Evolutionary conservation across 2,329 filamentous ascomycete species (phyloP).

Genomic region (Monosporascus sp.): DNA sequence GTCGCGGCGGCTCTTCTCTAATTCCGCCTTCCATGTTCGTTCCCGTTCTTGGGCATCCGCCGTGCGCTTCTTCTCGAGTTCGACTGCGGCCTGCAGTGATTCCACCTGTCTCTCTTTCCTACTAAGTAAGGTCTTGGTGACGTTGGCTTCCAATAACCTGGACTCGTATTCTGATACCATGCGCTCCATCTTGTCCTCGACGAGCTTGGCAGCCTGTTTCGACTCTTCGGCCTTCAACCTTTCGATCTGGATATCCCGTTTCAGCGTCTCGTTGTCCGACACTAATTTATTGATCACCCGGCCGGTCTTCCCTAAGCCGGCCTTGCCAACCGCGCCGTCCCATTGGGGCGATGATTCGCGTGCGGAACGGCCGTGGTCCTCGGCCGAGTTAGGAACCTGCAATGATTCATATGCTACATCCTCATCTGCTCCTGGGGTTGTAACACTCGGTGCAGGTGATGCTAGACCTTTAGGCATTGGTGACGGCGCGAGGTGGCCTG

Average conservation of each 20-base stretch:
- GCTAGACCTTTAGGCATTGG: constrained; percentile 8
- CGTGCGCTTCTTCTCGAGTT: constrained; percentile 59
- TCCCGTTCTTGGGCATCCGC: constrained; percentile 56
- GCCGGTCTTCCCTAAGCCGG: constrained; percentile 68
- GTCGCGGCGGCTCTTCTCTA: constrained; percentile 57
- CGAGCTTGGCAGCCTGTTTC: constrained; percentile 61
- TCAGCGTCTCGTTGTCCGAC: constrained; percentile 73
- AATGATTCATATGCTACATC: constrained; percentile 19
- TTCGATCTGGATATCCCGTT: constrained; percentile 67
- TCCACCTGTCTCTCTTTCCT: constrained; percentile 73
- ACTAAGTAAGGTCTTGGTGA: constrained; percentile 66
- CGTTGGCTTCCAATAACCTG: constrained; percentile 62
- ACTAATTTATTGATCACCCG: constrained; percentile 78
- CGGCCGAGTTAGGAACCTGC: constrained; percentile 32
- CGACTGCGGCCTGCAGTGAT: constrained; percentile 58
- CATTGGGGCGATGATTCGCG: constrained; percentile 39
- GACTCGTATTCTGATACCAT: constrained; percentile 65
- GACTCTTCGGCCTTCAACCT: constrained; percentile 63
- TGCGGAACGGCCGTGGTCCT: constrained; percentile 22
- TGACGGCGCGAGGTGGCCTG: constrained; percentile 9
- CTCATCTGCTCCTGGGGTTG: constrained; percentile 14
- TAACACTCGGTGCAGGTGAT: constrained; percentile 20
- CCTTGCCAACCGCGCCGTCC: constrained; percentile 66
- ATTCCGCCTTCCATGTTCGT: constrained; percentile 55
- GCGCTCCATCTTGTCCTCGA: constrained; percentile 68